Base-by-base conservation (phyloP, 2,329 filamentous ascomycete genomes). In the Aspergillus unguis region DNA sequence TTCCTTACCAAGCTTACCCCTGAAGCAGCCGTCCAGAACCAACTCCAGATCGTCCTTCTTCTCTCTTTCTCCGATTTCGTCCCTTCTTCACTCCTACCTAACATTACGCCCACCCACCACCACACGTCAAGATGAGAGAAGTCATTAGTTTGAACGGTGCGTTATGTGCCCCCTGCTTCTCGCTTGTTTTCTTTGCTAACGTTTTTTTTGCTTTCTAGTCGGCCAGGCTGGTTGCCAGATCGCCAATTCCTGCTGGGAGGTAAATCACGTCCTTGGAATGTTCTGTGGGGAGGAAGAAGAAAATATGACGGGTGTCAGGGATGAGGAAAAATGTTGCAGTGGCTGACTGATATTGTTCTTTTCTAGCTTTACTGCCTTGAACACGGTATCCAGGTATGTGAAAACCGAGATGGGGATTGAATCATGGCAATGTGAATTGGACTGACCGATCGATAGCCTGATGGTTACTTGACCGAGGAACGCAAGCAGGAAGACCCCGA, bases 181-280 rank as follows among this genome's bases (percentile, higher is more conserved):
- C 32, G 33, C 48, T 42, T 53, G 52, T 50, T 58, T 40, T 53
- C 52, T 52, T 57, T 46, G 61, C 61, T 63, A 58, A 63, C 54
- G 50, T 56, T 53, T 46, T 42, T 51, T 40, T 53, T 48, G 42
- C 53, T 47, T 48, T 53, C 43, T 75, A 99, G 94, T 99, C 84
- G 94, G 94, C 80, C 94, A 99, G 85, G 94, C 94, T 76, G 94
- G 94, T 88, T 97, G 94, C 86, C 94, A 99, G 78, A 99, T 99
- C 74, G 94, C 92, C 81, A 99, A 99, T 84, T 94, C 94, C 69
- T 97, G 94, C 86, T 99, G 94, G 94, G 94, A 99, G 91, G 94
- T 99, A 81, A 82, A 90, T 82, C 69, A 56, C 54, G 43, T 36
- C 23, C 6, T 11, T 37, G 17, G 17, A 36, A 44, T 44, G 32